A percentile compares a stretch with the other conserved stretches of the same genome.
Evolutionary conservation across 257 asterid genomes (phyloP).

Genomic region (Solanum paucissectum): DNA sequence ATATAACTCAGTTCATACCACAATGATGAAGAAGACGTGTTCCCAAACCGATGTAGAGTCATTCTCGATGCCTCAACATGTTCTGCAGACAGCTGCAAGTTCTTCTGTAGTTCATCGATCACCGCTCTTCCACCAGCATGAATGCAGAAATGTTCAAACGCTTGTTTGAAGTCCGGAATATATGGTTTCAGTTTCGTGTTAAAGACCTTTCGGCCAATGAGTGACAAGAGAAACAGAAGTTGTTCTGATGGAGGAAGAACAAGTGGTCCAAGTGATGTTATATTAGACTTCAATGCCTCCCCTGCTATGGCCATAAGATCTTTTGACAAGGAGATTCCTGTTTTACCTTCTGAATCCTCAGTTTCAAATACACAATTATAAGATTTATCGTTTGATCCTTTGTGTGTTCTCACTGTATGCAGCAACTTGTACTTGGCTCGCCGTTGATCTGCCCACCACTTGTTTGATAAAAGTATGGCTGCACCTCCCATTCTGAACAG

Average conservation of each 20-base stretch:
- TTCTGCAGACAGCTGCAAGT: slow-evolving; percentile 8
- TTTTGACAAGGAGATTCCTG: slow-evolving; percentile 20
- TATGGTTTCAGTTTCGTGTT: background rate
- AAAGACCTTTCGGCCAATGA: slow-evolving; percentile 2
- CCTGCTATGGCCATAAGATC: slow-evolving; percentile 23
- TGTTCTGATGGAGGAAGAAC: slow-evolving; percentile 21
- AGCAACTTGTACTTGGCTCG: slow-evolving; percentile 14
- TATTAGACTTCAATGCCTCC: slow-evolving; percentile 20
- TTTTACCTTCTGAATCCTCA: slow-evolving; percentile 15
- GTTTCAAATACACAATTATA: slow-evolving; percentile 12
- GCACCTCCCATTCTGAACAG: slow-evolving; percentile 25
- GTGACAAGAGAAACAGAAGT: slow-evolving; percentile 1
- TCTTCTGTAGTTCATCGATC: slow-evolving; percentile 23
- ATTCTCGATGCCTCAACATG: slow-evolving; percentile 24
- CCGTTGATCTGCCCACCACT: background rate
- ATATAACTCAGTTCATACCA: slow-evolving; percentile 24
- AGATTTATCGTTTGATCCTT: slow-evolving; percentile 10
- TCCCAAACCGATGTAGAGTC: slow-evolving; percentile 23
- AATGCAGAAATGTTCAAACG: slow-evolving; percentile 23
- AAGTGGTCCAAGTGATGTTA: slow-evolving; percentile 22
- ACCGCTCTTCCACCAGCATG: slow-evolving; percentile 32
- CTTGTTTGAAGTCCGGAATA: slow-evolving; percentile 21
- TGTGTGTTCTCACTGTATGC: slow-evolving; percentile 18
- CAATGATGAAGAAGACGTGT: slow-evolving; percentile 18
- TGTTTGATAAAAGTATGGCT: slow-evolving; percentile 13